Evolutionary conservation across 371 early-diverging fungal genomes (phyloP), one percentile per base, ranked within the genome.

Genomic region (Fennellomyces sp.): DNA sequence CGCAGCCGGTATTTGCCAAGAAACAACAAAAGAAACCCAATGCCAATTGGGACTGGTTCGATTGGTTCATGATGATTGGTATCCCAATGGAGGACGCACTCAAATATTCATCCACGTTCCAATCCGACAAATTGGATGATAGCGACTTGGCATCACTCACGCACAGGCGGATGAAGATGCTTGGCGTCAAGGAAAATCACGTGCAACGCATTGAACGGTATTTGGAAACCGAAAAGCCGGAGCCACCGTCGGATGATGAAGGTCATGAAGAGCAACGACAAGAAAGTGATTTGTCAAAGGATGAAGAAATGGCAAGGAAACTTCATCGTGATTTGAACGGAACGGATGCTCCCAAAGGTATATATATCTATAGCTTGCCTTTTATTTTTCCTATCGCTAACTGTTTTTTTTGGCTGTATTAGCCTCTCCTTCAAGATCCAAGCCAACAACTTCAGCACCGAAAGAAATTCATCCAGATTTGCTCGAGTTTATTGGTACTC

Each of bases 21-120:
- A 64, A 54, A 49, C 28, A 64, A 45, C 57, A 63, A 28, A 81
- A 81, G 60, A 77, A 73, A 25, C 55, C 76, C 36, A 86, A 84
- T 57, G 69, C 78, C 33, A 88, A 88, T 49, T 96, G 92, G 76
- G 92, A 97, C 60, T 97, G 97, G 97, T 87, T 88, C 55, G 93
- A 94, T 36, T 97, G 91, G 80, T 88, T 97, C 48, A 82, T 92
- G 65, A 79, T 84, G 65, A 86, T 91, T 19, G 91, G 89, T 2
- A 75, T 96, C 53, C 83, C 88, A 13, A 81, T 89, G 30, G 84
- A 86, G 47, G 88, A 89, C 55, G 89, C 96, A 7, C 70, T 84
- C 5, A 82, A 76, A n/a, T 95, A 95, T 69, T 91, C 94, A 0
- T 82, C 83, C 11, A 80, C 86, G 27, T 95, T 96, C 80, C 88